Percentiles rank a stretch among this genome's conserved stretches.
These are phyloP conservation scores for Crucihimalaya himalaica DNA, from an alignment of 345 rosid species.

Conservation along the genomic window DNA sequence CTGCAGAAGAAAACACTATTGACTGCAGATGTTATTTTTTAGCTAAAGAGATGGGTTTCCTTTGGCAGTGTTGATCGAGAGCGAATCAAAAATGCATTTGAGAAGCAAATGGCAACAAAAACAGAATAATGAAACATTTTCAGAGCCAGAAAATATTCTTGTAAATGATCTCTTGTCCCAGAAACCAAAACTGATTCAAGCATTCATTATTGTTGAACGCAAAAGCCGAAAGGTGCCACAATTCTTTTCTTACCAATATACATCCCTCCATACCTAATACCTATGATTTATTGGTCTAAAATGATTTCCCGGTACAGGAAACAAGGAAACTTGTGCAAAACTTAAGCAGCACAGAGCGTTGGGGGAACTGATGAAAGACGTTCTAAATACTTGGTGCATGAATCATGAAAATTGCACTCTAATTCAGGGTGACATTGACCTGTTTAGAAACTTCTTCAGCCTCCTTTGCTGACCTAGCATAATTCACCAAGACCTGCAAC, in stretches of 20 bases:
- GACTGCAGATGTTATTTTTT: background rate
- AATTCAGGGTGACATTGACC: conserved; percentile 43
- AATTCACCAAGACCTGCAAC: conserved; percentile 87
- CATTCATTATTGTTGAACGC: background rate
- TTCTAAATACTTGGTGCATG: background rate
- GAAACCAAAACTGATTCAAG: background rate
- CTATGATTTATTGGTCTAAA: background rate
- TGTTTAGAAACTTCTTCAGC: conserved; percentile 94
- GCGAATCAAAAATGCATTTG: background rate
- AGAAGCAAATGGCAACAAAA: conserved; percentile 17
- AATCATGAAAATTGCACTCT: background rate
- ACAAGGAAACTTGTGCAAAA: conserved; percentile 8
- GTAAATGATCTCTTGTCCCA: background rate
- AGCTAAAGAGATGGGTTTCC: background rate
- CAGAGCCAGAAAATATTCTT: background rate
- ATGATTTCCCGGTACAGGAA: background rate
- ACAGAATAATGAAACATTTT: background rate
- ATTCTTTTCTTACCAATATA: background rate
- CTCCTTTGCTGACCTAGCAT: conserved; percentile 90
- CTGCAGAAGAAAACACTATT: background rate
- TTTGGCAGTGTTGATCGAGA: background rate
- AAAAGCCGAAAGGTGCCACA: conserved; percentile 2
- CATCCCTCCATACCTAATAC: background rate
- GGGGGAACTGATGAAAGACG: background rate
- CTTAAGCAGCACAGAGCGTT: conserved; percentile 1